Evolutionary conservation across 805 yeast species (phyloP), one percentile per base, ranked within the genome.

Genomic region (Cyberlindnera mycetangii): DNA sequence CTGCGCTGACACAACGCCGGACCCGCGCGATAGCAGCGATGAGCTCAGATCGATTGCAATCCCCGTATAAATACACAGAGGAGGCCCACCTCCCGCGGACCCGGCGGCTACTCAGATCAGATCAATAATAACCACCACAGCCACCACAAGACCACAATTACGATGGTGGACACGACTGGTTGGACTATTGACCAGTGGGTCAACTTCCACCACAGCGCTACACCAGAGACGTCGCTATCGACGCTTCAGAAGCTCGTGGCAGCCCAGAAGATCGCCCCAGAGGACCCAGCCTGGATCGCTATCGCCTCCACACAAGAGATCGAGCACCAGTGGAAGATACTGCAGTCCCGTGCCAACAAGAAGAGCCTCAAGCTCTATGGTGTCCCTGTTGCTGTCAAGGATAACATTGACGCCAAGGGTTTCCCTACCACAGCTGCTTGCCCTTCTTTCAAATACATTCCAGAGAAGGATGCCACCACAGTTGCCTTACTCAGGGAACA

Each of bases 391-490:
- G 99, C 97, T 14, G 79, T 92, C 37, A 92, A 92, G 65, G 99
- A 92, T 66, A 92, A 93, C 65, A 93, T 92, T 49, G 98, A 92
- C 61, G 97, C 78, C 19, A 76, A 75, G 51, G 86, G 85, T 5
- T 77, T 87, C 52, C 72, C 78, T 24, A 93, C 99, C 10, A 92
- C 99, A 1, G 98, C 96, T 14, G 98, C 96, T 2, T 93, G 98
- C 64, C 97, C 97, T 0, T 75, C 93, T 0, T 92, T 75, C 59
- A 72, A 78, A 9, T 90, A 83, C 67, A 47, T 60, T 2, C 92
- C 99, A 2, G 59, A 68, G 27, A 69, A 69, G 40, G 97, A 92
- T 60, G 80, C 98, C 30, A 78, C 86, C 15, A 76, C 85, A 6
- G 97, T 89, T 12, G 62, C 69, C 9, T 66, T 82, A n/a, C 72